Evolutionary conservation across 2,329 filamentous ascomycete genomes (phyloP).

Genomic region (Cordyceps cicadae): DNA sequence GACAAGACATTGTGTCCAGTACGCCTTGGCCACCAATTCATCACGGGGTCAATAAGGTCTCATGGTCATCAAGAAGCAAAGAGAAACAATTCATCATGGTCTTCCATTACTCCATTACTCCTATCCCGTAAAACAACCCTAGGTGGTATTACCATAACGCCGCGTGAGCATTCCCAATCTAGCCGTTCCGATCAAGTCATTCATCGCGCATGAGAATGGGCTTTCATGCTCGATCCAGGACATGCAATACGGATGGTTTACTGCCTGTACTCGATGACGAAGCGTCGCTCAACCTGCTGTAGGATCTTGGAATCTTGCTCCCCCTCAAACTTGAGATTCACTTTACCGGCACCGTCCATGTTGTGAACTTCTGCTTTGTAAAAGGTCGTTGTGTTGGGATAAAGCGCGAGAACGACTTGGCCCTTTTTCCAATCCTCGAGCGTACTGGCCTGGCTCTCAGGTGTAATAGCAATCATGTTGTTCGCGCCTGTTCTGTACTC

Average conservation of each 20-base stretch:
- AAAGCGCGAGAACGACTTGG: constrained; percentile 67
- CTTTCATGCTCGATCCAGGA: background rate
- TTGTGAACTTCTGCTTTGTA: constrained; percentile 77
- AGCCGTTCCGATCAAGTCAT: background rate
- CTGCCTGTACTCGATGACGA: constrained; percentile 63
- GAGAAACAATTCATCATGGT: background rate
- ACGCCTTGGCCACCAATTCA: background rate
- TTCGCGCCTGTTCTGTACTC: constrained; percentile 65
- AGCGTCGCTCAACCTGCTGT: constrained; percentile 66
- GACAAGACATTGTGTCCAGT: background rate
- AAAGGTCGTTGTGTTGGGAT: constrained; percentile 78
- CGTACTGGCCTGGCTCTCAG: constrained; percentile 37
- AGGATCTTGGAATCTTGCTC: constrained; percentile 66
- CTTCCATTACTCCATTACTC: background rate
- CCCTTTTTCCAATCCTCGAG: constrained; percentile 56
- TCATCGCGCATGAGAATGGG: no score
- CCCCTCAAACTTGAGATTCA: constrained; percentile 68
- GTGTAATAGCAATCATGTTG: constrained; percentile 70
- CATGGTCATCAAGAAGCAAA: background rate
- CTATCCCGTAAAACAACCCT: background rate
- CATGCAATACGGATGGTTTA: constrained; percentile 12
- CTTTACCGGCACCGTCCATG: constrained; percentile 47
- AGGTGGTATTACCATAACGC: background rate
- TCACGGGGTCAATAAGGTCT: background rate
- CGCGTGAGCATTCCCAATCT: background rate